Conservation (phyloP, 208 protist species). For the Trypanosoma vivax region DNA sequence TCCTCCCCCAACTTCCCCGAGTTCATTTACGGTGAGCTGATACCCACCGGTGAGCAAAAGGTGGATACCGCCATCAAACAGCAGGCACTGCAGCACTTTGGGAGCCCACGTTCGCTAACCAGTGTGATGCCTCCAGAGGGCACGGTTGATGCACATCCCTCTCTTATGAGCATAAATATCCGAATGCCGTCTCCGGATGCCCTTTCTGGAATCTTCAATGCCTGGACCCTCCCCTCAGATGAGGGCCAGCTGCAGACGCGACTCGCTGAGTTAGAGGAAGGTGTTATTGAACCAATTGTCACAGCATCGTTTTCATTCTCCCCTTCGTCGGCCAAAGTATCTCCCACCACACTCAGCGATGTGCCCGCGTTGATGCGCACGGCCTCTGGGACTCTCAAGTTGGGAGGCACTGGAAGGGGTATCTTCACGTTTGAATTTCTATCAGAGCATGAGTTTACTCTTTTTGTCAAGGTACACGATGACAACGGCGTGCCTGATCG, state of each 20-base stretch:
- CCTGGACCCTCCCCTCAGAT: conserved; percentile 44
- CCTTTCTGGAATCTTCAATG: conserved; percentile 21
- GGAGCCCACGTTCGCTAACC: conserved; percentile 14
- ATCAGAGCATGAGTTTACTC: conserved; percentile 10
- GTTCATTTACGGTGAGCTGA: conserved; percentile 55
- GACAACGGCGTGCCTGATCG: not conserved
- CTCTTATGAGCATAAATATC: conserved; percentile 49
- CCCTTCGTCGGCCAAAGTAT: conserved; percentile 13
- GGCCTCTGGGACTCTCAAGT: not conserved
- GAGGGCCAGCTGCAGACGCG: conserved; percentile 21
- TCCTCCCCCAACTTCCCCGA: conserved; percentile 58
- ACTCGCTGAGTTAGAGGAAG: conserved; percentile 32
- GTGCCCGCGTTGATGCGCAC: conserved; percentile 23
- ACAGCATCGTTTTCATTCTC: conserved; percentile 34
- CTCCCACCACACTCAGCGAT: conserved; percentile 29
- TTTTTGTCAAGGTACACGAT: not conserved
- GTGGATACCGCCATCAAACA: not conserved
- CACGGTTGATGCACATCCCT: conserved; percentile 23
- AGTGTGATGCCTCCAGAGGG: conserved; percentile 17
- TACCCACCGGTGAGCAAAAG: conserved; percentile 36
- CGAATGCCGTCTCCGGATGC: conserved; percentile 36
- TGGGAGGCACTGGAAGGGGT: not conserved
- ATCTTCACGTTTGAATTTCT: conserved; percentile 2
- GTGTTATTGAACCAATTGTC: conserved; percentile 19
- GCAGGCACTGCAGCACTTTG: conserved; percentile 40